phyloP scores from a whole-genome alignment of 1,139 yeast species.

The Nakaseomyces sp. region DNA sequence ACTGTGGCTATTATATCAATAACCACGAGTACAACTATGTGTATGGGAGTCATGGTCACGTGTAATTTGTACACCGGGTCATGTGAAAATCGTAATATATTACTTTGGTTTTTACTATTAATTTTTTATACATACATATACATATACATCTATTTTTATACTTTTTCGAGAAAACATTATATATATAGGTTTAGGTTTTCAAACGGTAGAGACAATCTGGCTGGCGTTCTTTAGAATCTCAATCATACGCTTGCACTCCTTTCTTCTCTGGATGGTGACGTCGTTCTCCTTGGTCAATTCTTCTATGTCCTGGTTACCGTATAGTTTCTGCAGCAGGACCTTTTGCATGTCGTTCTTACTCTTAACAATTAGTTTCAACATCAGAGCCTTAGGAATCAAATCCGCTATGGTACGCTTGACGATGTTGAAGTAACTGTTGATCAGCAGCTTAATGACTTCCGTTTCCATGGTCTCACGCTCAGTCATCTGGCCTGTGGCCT shows the following conservation, averaged over 20 bases:
- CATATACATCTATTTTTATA: too few species aligned
- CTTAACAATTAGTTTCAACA: constrained; percentile 78
- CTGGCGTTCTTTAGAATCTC: constrained; percentile 82
- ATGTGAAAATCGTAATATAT: not conserved
- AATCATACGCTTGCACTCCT: constrained; percentile 91
- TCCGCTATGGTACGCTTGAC: constrained; percentile 93
- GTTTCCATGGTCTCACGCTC: constrained; percentile 96
- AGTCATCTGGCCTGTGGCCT: constrained; percentile 90
- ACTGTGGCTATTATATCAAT: too few species aligned
- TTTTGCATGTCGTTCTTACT: constrained; percentile 86
- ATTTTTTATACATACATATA: too few species aligned
- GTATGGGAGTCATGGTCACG: too few species aligned
- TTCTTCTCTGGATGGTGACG: constrained; percentile 85
- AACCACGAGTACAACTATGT: too few species aligned
- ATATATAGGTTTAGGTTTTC: constrained; percentile 11
- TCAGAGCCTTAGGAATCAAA: constrained; percentile 87
- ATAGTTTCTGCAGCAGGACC: constrained; percentile 78
- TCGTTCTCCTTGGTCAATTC: constrained; percentile 89
- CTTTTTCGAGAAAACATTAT: not conserved
- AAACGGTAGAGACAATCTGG: constrained; percentile 84
- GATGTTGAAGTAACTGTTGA: constrained; percentile 81
- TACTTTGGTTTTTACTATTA: not conserved
- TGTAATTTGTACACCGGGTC: too few species aligned
- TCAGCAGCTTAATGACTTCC: constrained; percentile 87
- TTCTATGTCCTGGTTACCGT: constrained; percentile 64